These are phyloP conservation scores for Xenosphaeropsis pyriputrescens DNA, from an alignment of 2,329 filamentous ascomycete species.

Conservation along the genomic window DNA sequence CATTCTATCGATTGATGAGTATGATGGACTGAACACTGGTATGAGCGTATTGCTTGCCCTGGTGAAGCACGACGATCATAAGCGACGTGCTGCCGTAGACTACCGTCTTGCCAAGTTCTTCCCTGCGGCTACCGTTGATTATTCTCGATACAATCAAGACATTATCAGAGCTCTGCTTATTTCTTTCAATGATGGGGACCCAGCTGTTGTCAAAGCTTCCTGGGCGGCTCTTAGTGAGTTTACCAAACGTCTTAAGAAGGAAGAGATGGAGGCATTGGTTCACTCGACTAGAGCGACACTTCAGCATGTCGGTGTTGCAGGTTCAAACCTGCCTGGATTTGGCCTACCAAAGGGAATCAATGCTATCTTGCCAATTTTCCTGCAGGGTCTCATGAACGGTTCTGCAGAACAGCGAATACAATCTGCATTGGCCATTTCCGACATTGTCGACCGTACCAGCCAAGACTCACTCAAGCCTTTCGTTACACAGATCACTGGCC, in stretches of 20 bases:
- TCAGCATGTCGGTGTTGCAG: conserved; percentile 76
- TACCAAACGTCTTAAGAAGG: conserved; percentile 81
- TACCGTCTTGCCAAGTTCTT: conserved; percentile 81
- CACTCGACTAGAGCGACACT: conserved; percentile 74
- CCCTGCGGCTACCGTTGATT: conserved; percentile 64
- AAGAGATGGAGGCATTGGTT: conserved; percentile 94
- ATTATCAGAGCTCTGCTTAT: conserved; percentile 82
- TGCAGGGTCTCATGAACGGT: conserved; percentile 96
- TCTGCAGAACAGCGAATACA: conserved; percentile 83
- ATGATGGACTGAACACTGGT: conserved; percentile 83
- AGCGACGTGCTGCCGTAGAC: conserved; percentile 63
- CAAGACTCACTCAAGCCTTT: conserved; percentile 81
- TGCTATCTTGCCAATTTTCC: conserved; percentile 87
- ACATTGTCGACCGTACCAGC: conserved; percentile 87
- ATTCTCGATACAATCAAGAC: conserved; percentile 91
- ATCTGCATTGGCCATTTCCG: conserved; percentile 83
- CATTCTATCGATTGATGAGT: conserved; percentile 85
- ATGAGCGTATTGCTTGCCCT: conserved; percentile 88
- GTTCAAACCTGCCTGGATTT: conserved; percentile 77
- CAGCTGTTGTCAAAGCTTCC: conserved; percentile 72
- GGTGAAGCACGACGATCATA: conserved; percentile 86
- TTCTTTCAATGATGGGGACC: conserved; percentile 79
- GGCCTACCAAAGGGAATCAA: conserved; percentile 92
- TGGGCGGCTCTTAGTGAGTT: conserved; percentile 81
- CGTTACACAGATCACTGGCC: conserved; percentile 94